Conservation (phyloP, 441 rosid genomes). For the Metrosideros polymorpha region DNA sequence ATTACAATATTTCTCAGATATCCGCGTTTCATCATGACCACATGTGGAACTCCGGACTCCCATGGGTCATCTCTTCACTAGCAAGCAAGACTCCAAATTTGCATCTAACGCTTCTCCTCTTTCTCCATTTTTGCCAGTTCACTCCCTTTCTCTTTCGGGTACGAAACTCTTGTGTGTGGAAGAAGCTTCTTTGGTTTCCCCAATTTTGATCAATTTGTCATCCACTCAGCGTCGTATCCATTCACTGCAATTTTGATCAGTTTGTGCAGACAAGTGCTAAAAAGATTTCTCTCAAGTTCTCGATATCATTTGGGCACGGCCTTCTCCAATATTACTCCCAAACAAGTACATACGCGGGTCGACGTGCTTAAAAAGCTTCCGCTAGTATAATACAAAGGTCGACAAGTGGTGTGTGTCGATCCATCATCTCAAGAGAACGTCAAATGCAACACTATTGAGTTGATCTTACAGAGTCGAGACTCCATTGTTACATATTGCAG, state of each 20-base stretch:
- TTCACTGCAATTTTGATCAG: background rate
- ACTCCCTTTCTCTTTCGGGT: background rate
- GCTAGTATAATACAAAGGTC: background rate
- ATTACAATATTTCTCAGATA: background rate
- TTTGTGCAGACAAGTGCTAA: background rate
- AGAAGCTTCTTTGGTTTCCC: too few species aligned
- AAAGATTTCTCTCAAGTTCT: background rate
- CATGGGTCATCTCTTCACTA: constrained; percentile 20
- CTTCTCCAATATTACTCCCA: background rate
- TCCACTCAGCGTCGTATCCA: too few species aligned
- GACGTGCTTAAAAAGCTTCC: background rate
- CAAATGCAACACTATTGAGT: background rate
- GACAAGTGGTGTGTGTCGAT: background rate
- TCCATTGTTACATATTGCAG: too few species aligned
- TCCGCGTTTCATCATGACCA: constrained; percentile 17
- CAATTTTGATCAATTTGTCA: too few species aligned
- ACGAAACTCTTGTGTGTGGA: background rate
- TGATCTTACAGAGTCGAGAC: background rate
- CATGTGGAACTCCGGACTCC: constrained; percentile 9
- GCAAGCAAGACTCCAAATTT: constrained; percentile 9
- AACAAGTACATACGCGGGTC: background rate
- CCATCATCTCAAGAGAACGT: background rate
- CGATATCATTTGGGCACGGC: background rate
- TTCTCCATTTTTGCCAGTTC: background rate
- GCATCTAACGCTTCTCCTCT: background rate